Percentiles rank a stretch among this genome's conserved stretches.
Evolutionary conservation across 2,329 filamentous ascomycete genomes (phyloP).

Genomic region (Aureobasidium sp.): DNA sequence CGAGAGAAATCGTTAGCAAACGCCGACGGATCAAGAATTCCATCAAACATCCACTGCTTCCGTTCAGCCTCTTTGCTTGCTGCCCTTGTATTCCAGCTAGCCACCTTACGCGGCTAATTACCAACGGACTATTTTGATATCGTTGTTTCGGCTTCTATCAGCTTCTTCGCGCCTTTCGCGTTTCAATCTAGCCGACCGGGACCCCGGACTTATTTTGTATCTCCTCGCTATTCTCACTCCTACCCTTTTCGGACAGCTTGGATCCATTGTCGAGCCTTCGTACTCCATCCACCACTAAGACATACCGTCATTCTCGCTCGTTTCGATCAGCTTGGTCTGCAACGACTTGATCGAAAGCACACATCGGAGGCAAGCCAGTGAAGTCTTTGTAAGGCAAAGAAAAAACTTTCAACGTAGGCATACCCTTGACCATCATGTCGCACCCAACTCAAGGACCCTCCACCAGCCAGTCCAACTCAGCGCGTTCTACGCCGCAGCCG

Average conservation of each 20-base stretch:
- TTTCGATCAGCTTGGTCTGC: neutral
- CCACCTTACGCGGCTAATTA: neutral
- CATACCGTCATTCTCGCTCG: neutral
- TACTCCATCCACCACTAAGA: neutral
- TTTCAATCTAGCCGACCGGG: slow-evolving; percentile 1
- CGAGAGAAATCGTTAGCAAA: neutral
- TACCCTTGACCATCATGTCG: slow-evolving; percentile 57
- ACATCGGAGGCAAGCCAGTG: neutral
- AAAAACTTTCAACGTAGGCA: slow-evolving; percentile 11
- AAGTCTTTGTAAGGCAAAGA: neutral
- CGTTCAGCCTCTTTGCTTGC: slow-evolving; percentile 11
- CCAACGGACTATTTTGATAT: neutral
- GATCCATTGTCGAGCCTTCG: neutral
- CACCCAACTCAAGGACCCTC: slow-evolving; percentile 76
- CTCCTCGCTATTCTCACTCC: neutral
- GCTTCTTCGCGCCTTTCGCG: slow-evolving; percentile 7
- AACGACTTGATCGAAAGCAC: neutral
- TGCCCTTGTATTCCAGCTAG: neutral
- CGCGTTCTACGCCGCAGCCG: slow-evolving; percentile 14
- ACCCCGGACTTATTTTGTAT: slow-evolving; percentile 5
- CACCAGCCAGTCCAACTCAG: slow-evolving; percentile 19
- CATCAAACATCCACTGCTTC: slow-evolving; percentile 1
- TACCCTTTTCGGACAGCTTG: neutral
- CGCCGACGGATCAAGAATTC: slow-evolving; percentile 3
- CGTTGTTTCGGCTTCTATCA: slow-evolving; percentile 6